Percentiles rank a stretch among this genome's conserved stretches.
These are phyloP conservation scores for Saccharomycopsis olivae DNA, from an alignment of 805 yeast genomes.

Conservation along the genomic window DNA sequence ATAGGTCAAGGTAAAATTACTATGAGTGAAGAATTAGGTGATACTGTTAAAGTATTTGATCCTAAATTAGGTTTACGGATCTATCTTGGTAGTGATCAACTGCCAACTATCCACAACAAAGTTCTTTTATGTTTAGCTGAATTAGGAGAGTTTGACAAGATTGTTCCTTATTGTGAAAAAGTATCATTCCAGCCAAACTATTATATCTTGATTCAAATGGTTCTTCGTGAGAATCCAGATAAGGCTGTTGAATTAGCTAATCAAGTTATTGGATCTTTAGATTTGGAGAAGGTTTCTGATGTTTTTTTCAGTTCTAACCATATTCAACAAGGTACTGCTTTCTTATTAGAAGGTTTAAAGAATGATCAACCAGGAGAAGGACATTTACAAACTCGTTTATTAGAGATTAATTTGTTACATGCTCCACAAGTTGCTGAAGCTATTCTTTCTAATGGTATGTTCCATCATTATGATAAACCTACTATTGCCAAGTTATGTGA, in stretches of 20 bases:
- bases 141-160: slow-evolving; percentile 92
- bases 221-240: slow-evolving; percentile 91
- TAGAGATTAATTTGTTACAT: slow-evolving; percentile 85
- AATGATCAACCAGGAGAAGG: slow-evolving; percentile 92
- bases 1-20: slow-evolving; percentile 90
- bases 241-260: slow-evolving; percentile 96
- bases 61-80: slow-evolving; percentile 81
- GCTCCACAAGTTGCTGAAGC: slow-evolving; percentile 99
- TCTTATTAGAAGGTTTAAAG: slow-evolving; percentile 88
- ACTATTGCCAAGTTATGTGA: slow-evolving; percentile 89
- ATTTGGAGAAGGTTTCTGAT: slow-evolving; percentile 82
- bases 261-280: slow-evolving; percentile 61
- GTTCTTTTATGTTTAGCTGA: slow-evolving; percentile 91
- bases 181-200: slow-evolving; percentile 85
- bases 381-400: slow-evolving; percentile 85
- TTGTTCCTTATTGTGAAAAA: slow-evolving; percentile 86
- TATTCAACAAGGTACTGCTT: slow-evolving; percentile 97
- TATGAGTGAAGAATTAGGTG: slow-evolving; percentile 96
- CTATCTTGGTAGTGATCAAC: slow-evolving; percentile 37
- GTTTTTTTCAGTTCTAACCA: slow-evolving; percentile 89
- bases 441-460: slow-evolving; percentile 89
- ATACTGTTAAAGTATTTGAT: slow-evolving; percentile 82
- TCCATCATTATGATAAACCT: slow-evolving; percentile 89
- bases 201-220: slow-evolving; percentile 78
- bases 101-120: slow-evolving; percentile 34